Evolutionary conservation across 2,329 filamentous ascomycete species (phyloP), one percentile per base, ranked within the genome.

Genomic region (Penicillium glabrum): DNA sequence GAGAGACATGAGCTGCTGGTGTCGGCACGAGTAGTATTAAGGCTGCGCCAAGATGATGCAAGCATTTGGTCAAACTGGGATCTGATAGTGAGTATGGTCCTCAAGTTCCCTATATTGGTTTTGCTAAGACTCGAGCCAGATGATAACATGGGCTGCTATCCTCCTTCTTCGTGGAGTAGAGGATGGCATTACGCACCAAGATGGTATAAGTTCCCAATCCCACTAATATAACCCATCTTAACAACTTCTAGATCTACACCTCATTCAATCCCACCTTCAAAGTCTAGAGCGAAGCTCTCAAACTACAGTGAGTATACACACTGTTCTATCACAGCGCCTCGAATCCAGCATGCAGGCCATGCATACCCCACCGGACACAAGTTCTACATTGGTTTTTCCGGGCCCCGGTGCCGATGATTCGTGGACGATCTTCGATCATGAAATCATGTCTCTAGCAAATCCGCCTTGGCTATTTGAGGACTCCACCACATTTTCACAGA

Each of bases 31-130:
- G 61, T 67, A n/a, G 67, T 70, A 9, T 49, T 70, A 21, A 62
- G 66, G 31, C 49, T 70, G 19, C 59, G 68, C 27, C 60, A 70
- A 31, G 66, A 70, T 51, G 67, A 70, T 56, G 50, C 68, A 21
- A 69, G 68, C 27, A 70, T 70, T 37, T 70, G 68, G 68, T 70
- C 68, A 1, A 70, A 70, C 21, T 70, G 68, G 68, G 68, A 70
- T 54, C 50, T 70, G n/a, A 62, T 70, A 23, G 67, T 70, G 43
- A 56, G 64, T 21, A 9, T 14, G 10, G n/a, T 14, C 13, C 2
- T 41, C 5, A 41, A 7, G 19, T 1, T 0, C 7, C n/a, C 10
- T 16, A 8, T 24, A 27, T 31, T 9, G 14, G 35, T 11, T 2
- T 21, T 26, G 24, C 27, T 39, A 43, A 48, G 58, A 53, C 56